Evolutionary conservation across 306 rosid species (phyloP).

Genomic region (Cicer cuneatum): DNA sequence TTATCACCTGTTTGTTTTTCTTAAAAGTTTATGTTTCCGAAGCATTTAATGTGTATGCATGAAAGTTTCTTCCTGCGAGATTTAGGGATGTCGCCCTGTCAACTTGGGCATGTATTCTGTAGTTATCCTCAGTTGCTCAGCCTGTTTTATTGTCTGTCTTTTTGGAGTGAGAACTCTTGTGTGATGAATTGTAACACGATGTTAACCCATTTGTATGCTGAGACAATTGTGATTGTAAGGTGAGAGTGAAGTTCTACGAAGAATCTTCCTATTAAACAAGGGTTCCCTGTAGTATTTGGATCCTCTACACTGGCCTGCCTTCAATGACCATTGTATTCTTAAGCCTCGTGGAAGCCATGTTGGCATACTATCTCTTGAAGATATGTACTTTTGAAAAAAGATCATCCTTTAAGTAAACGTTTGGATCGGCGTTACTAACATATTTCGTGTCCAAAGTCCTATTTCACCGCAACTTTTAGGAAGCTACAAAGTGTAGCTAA

Average conservation of each 20-base stretch:
- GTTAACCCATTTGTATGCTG: background rate
- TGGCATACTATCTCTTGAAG: background rate
- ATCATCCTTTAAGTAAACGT: background rate
- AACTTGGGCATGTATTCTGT: background rate
- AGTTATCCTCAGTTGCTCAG: background rate
- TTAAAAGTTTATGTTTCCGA: background rate
- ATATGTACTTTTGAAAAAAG: background rate
- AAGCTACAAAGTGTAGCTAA: too few species aligned
- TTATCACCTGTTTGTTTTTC: background rate
- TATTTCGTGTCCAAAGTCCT: too few species aligned
- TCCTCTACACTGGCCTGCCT: background rate
- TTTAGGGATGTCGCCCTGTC: background rate
- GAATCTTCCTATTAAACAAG: background rate
- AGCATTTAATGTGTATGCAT: constrained; percentile 1
- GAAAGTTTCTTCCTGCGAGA: background rate
- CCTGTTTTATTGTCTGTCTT: background rate
- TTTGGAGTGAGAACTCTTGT: background rate
- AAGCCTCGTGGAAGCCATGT: background rate
- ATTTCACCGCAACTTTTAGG: too few species aligned
- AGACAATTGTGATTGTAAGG: background rate
- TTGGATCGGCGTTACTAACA: too few species aligned
- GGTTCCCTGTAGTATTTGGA: too few species aligned
- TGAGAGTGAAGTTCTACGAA: background rate
- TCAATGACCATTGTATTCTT: background rate
- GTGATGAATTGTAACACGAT: background rate